These are phyloP conservation scores for Pharnaceum exiguum DNA, from an alignment of 148 eudicot species.

Conservation along the genomic window DNA sequence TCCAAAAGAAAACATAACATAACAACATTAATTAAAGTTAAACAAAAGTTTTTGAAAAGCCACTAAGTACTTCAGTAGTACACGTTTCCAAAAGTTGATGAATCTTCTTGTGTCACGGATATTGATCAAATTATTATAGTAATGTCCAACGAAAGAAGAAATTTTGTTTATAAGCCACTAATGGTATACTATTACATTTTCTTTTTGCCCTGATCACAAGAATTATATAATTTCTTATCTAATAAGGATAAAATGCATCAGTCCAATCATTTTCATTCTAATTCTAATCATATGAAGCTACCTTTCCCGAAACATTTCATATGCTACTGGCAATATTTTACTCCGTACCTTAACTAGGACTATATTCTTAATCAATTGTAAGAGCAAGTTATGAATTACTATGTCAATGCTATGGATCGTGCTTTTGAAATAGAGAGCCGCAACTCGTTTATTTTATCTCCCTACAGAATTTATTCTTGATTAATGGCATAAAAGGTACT, in stretches of 20 bases:
- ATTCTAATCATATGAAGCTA: slow-evolving; percentile 8
- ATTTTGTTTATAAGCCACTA: too few relatives aligned
- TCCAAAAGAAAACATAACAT: too few relatives aligned
- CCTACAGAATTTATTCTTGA: background rate
- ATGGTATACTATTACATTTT: too few relatives aligned
- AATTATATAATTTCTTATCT: background rate
- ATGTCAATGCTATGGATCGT: slow-evolving; percentile 15
- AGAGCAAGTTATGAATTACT: slow-evolving; percentile 1
- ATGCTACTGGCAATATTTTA: slow-evolving; percentile 3
- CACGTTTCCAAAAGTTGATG: too few relatives aligned
- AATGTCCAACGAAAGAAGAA: too few relatives aligned
- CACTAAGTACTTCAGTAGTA: too few relatives aligned
- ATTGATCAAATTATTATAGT: too few relatives aligned
- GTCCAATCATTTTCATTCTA: background rate
- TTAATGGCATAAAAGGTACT: background rate
- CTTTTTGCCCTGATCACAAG: background rate
- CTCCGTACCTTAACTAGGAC: too few relatives aligned
- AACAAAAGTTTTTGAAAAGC: too few relatives aligned
- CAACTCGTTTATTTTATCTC: background rate
- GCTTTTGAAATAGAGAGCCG: background rate
- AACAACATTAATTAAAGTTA: too few relatives aligned
- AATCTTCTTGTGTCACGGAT: too few relatives aligned
- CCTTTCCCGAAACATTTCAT: slow-evolving; percentile 2
- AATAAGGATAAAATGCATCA: background rate
- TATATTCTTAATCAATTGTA: background rate